Evolutionary conservation across 108 stramenopile genomes (phyloP), one percentile per base, ranked within the genome.

Genomic region (Nitzschia palea): DNA sequence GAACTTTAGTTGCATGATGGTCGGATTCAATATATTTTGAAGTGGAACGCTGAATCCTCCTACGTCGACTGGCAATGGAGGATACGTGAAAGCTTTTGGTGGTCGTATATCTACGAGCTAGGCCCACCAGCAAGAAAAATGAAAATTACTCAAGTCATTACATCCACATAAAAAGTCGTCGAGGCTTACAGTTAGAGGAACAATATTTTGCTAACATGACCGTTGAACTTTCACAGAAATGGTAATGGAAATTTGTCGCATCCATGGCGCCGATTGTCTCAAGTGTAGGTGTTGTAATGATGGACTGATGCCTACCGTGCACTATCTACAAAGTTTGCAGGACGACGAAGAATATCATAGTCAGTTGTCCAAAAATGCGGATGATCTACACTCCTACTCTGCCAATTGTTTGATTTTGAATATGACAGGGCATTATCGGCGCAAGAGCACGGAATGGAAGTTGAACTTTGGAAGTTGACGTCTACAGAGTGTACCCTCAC

Each of bases 211-310:
- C 17, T 53, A 61, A 28, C 73, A 74, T 61, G 67, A 60, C 18
- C 67, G 73, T 44, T 65, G 73, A 26, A 60, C 65, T 33, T 74
- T 74, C 32, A 74, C 73, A 10, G 73, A 74, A 32, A 74, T 74
- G 73, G 73, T 74, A n/a, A 67, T 74, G 73, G 58, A 60, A 32
- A 25, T 74, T 35, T 66, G 65, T 32, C 52, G 50, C 4, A 12
- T 25, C 25, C 15, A 53, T 23, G 35, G 50, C 1, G 73, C 73
- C 22, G 55, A 65, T 62, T 74, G 73, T 44, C 67, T 74, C 32
- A 66, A 67, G 3, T 67, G 65, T 26, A 65, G 65, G 1, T 74
- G 73, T 47, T 74, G 73, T 52, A 74, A 74, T 61, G 73, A 66
- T 36, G 73, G 64, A 12, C 61, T 67, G 65, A 64, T 43, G 12